These are phyloP conservation scores for Phalaenopsis equestris DNA, from an alignment of 106 monocot species.

Conservation along the genomic window DNA sequence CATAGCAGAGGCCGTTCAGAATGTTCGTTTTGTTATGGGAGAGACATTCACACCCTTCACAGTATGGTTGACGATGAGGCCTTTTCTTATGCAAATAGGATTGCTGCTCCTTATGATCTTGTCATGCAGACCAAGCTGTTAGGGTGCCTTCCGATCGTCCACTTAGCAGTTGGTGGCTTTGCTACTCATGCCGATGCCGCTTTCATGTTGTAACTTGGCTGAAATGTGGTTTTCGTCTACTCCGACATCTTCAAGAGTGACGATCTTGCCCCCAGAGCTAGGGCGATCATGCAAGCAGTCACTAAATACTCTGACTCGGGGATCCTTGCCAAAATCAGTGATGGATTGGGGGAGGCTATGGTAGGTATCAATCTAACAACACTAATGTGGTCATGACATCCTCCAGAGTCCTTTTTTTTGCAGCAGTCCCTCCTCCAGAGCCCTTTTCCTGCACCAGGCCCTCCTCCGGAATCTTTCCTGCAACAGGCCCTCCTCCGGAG, in stretches of 20 bases:
- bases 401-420: too few species aligned
- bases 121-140: conserved; percentile 43
- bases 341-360: conserved; percentile 46
- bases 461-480: too few species aligned
- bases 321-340: conserved; percentile 34
- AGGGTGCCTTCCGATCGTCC: conserved; percentile 39
- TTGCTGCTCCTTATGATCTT: conserved; percentile 38
- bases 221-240: conserved; percentile 47
- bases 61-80: conserved; percentile 37
- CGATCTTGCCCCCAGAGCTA: conserved; percentile 28
- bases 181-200: conserved; percentile 46
- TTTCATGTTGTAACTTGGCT: conserved; percentile 50
- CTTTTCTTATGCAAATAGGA: conserved; percentile 33
- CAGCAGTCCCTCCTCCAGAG: too few species aligned
- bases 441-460: too few species aligned
- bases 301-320: conserved; percentile 41
- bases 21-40: conserved; percentile 22
- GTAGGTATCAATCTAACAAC: conserved; percentile 43
- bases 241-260: conserved; percentile 50
- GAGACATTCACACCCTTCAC: conserved; percentile 15
- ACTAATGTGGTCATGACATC: conserved; percentile 22
- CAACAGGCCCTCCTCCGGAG: too few species aligned
- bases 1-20: conserved; percentile 16
- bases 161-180: conserved; percentile 41
- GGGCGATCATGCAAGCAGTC: conserved; percentile 43